Base-by-base conservation (phyloP, 1,284 basidiomycete species). In the Athelia psychrophila region DNA sequence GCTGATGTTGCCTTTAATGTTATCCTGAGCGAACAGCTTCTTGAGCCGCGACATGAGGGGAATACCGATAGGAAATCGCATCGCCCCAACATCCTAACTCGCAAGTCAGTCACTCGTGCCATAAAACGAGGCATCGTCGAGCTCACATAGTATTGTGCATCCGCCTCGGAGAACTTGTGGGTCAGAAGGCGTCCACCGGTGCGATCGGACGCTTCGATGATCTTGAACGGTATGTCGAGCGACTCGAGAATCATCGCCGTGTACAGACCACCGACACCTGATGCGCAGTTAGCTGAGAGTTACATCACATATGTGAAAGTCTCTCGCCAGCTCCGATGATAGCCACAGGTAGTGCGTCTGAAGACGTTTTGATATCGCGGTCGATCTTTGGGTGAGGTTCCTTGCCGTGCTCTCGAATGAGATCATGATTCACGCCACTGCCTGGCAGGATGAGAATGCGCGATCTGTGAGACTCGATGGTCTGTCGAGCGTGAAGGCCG, bases 111-210 rank as follows among this genome's bases (percentile, higher is more conserved):
- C 44, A 35, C 49, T n/a, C 55, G 38, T 8, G 38, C 51, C n/a
- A n/a, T 30, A 45, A 42, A 22, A n/a, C 12, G 16, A 24, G 24
- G 36, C 19, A 16, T 60, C 58, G 3, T 61, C 58, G 23, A n/a
- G 23, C 44, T 46, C 18, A 48, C 51, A 32, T 47, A 57, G 38
- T 50, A 53, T 22, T 54, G 35, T 40, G 48, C 52, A 35, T 49
- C 18, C 2, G 27, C 55, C 15, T 48, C 32, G 15, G n/a, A 15
- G 53, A 64, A 58, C 13, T 50, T 49, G 49, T 65, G 52, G 2
- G 73, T 74, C 50, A 57, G 68, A 24, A 73, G 54, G 12, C 73
- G 61, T 15, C 73, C 73, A 3, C 73, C 73, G 22, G 61, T 50
- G 19, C 66, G 66, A 19, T 58, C 56, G n/a, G 56, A 58, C 3